These are phyloP conservation scores for Hypoxylon cercidicola DNA, from an alignment of 495 filamentous ascomycete species.

Conservation along the genomic window DNA sequence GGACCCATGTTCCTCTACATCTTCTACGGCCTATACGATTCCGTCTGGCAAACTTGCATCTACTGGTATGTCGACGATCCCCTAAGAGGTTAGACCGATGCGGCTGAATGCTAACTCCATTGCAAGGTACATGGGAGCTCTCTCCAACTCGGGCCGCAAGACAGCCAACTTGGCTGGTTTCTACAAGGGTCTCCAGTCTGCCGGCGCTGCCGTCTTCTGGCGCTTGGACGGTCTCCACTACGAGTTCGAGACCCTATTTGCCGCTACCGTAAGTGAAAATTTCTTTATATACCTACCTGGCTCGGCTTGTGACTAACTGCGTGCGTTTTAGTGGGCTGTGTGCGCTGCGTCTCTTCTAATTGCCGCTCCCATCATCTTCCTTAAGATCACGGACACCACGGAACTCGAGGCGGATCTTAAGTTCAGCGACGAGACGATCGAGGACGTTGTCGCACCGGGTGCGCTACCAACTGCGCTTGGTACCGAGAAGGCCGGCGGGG, in stretches of 20 bases:
- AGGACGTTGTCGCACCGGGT: conserved; percentile 62
- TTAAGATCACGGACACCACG: conserved; percentile 79
- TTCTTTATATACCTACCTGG: neutral
- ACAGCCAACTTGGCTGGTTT: conserved; percentile 93
- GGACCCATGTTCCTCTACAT: conserved; percentile 93
- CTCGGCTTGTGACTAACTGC: conserved; percentile 36
- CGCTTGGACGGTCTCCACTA: conserved; percentile 72
- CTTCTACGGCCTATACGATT: conserved; percentile 92
- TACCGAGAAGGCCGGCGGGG: conserved; percentile 28
- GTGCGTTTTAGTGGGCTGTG: conserved; percentile 73
- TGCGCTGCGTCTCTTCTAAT: conserved; percentile 75
- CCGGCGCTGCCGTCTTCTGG: conserved; percentile 91
- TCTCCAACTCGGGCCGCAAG: conserved; percentile 90
- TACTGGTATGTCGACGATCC: conserved; percentile 75
- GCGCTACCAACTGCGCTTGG: conserved; percentile 6
- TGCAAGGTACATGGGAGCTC: conserved; percentile 74
- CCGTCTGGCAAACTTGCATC: conserved; percentile 82
- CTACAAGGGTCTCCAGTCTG: conserved; percentile 92
- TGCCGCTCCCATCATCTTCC: conserved; percentile 81
- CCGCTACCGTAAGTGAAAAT: conserved; percentile 51
- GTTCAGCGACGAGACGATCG: conserved; percentile 81
- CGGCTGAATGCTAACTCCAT: conserved; percentile 34
- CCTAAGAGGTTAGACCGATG: conserved; percentile 18
- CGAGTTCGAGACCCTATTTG: conserved; percentile 72
- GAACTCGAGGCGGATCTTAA: conserved; percentile 80